Evolutionary conservation across 2,329 filamentous ascomycete species (phyloP), one percentile per base, ranked within the genome.

Genomic region (Ophiostoma populinum): DNA sequence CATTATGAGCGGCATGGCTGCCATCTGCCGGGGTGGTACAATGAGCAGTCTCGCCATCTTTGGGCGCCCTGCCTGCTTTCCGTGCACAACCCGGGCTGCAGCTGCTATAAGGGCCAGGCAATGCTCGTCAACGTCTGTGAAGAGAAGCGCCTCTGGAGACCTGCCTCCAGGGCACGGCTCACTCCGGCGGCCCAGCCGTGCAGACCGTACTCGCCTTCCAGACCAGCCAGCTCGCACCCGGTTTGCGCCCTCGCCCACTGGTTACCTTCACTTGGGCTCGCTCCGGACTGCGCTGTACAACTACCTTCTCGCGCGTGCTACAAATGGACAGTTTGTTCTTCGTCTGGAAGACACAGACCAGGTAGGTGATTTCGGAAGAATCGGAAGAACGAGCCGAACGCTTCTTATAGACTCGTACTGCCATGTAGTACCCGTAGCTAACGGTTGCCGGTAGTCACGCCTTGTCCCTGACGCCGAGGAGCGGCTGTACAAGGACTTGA

Each of bases 271-370:
- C 55, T 63, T 98, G 10, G 90, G 90, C 4, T 93, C 86, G 1
- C 56, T 98, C 24, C 68, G 90, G 39, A 98, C 90, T 0, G 92
- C 92, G 0, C 57, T 98, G n/a, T 95, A 85, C 61, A 95, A 93
- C 49, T 94, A 87, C 46, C 61, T 98, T 5, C 65, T 92, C n/a
- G 86, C 90, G 1, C 80, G 76, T 48, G 73, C 78, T 3, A 93
- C 90, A 0, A 76, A 79, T 5, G 90, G 90, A 6, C 79, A 92
- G 52, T 98, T 98, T 48, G 57, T 98, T 9, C 59, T 98, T 33
- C 74, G 90, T 8, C 75, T 98, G 43, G 90, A 98, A 59, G 90
- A 98, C 53, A 98, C 90, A 5, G 90, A 95, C 56, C 80, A 82
- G 65, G 80, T 85, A 56, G 19, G 22, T 15, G n/a, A n/a, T n/a